A percentile compares a stretch with the other conserved stretches of the same genome.
These are phyloP conservation scores for Amborella trichopoda DNA, from an alignment of 164 flowering plant genomes.

Conservation along the genomic window DNA sequence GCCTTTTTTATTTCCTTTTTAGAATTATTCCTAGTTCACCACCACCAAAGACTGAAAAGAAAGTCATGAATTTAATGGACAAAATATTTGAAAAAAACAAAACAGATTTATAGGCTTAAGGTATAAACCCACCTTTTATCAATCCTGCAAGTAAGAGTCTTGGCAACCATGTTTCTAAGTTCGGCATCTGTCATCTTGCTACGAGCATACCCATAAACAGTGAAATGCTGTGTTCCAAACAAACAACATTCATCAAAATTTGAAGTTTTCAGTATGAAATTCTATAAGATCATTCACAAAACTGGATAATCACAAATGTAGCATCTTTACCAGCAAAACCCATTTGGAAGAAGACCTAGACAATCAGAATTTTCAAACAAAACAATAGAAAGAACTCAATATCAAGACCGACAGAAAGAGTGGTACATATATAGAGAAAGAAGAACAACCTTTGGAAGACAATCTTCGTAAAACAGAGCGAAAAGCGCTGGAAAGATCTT, in stretches of 20 bases:
- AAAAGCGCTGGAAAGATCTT: conserved; percentile 95
- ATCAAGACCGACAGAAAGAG: too few species aligned
- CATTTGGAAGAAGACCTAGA: too few species aligned
- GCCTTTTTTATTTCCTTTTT: neutral
- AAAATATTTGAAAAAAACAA: neutral
- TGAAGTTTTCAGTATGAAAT: neutral
- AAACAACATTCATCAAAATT: too few species aligned
- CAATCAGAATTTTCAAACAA: too few species aligned
- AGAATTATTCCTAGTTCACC: neutral
- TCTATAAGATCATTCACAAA: too few species aligned
- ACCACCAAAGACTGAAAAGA: neutral
- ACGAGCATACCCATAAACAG: conserved; percentile 83
- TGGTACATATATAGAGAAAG: too few species aligned
- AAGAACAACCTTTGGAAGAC: conserved; percentile 55
- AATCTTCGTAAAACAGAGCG: conserved; percentile 76
- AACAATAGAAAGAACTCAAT: too few species aligned
- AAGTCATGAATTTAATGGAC: neutral
- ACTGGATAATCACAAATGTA: too few species aligned
- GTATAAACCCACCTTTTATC: conserved; percentile 57
- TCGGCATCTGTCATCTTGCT: conserved; percentile 95
- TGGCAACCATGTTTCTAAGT: conserved; percentile 80
- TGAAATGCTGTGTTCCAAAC: conserved; percentile 58
- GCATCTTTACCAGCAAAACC: too few species aligned
- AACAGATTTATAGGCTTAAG: too few species aligned
- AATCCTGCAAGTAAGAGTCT: conserved; percentile 86